phyloP scores from a whole-genome alignment of 805 yeast genomes.

The Wickerhamomyces pijperi region DNA sequence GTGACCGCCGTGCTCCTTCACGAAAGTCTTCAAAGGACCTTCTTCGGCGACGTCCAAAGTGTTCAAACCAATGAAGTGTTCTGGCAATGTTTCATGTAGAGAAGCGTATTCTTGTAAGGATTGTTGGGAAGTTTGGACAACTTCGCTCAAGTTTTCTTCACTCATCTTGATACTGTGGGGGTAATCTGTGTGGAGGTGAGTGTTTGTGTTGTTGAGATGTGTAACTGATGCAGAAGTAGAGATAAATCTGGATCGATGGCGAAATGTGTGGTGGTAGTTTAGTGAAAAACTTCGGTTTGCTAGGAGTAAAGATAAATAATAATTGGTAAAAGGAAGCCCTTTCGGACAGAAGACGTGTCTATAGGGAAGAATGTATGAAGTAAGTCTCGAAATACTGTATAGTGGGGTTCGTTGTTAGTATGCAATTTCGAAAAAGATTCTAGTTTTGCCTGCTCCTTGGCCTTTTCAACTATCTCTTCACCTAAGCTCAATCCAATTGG shows the following conservation, averaged over 20 bases:
- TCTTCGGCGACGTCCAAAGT: slow-evolving; percentile 69
- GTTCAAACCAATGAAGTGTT: slow-evolving; percentile 76
- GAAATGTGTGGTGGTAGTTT: too few relatives aligned
- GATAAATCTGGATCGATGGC: not conserved
- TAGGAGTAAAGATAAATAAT: not conserved
- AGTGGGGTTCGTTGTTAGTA: not conserved
- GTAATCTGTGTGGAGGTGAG: not conserved
- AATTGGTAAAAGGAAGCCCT: not conserved
- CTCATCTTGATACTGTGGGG: slow-evolving; percentile 19
- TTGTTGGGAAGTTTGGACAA: slow-evolving; percentile 18
- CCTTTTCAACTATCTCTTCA: too few relatives aligned
- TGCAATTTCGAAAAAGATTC: not conserved
- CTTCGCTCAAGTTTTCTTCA: slow-evolving; percentile 29
- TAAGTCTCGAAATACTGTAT: slow-evolving; percentile 1
- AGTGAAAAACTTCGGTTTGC: not conserved
- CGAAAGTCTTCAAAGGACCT: slow-evolving; percentile 73
- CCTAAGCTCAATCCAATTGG: too few relatives aligned
- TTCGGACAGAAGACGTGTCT: not conserved
- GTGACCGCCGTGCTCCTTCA: slow-evolving; percentile 81
- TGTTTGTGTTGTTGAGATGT: too few relatives aligned
- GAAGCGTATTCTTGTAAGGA: slow-evolving; percentile 22
- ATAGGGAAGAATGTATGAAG: not conserved
- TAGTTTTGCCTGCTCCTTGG: too few relatives aligned
- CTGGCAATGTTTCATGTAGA: slow-evolving; percentile 37
- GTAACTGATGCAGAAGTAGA: not conserved